These are phyloP conservation scores for Boletus vermiculosoides DNA, from an alignment of 768 basidiomycete genomes.

Conservation along the genomic window DNA sequence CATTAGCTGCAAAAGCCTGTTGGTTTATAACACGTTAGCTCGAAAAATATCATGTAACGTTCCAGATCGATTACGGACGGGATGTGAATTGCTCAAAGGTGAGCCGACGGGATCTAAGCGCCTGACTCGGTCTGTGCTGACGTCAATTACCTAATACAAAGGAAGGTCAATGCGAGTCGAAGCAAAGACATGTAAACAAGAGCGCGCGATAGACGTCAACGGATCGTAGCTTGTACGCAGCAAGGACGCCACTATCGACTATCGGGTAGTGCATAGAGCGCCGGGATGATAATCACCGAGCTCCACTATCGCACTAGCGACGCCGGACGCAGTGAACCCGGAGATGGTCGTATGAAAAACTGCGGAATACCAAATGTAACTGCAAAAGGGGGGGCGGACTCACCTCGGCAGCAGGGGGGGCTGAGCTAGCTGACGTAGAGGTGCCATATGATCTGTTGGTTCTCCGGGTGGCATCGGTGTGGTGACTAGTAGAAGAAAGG, in stretches of 20 bases:
- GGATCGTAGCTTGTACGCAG: conserved; percentile 2
- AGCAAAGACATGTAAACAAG: conserved; percentile 13
- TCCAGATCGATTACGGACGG: conserved; percentile 21
- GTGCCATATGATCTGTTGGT: conserved; percentile 19
- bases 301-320: conserved; percentile 10
- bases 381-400: conserved; percentile 8
- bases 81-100: conserved; percentile 6
- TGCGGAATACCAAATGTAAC: conserved; percentile 3
- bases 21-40: conserved; percentile 25
- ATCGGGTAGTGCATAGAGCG: background rate
- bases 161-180: conserved; percentile 3
- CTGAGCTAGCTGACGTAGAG: conserved; percentile 29
- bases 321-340: conserved; percentile 17
- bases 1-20: conserved; percentile 9
- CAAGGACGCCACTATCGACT: background rate
- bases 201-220: conserved; percentile 5
- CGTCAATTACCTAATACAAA: conserved; percentile 32
- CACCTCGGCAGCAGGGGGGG: conserved; percentile 23
- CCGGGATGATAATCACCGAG: conserved; percentile 26
- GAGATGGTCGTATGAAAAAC: conserved; percentile 15
- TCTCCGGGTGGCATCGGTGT: conserved; percentile 29
- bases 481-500: conserved; percentile 20
- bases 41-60: conserved; percentile 8
- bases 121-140: conserved; percentile 6
- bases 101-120: conserved; percentile 19